Conservation (phyloP, 1,284 basidiomycete genomes). For the Leccinum subrobustum region DNA sequence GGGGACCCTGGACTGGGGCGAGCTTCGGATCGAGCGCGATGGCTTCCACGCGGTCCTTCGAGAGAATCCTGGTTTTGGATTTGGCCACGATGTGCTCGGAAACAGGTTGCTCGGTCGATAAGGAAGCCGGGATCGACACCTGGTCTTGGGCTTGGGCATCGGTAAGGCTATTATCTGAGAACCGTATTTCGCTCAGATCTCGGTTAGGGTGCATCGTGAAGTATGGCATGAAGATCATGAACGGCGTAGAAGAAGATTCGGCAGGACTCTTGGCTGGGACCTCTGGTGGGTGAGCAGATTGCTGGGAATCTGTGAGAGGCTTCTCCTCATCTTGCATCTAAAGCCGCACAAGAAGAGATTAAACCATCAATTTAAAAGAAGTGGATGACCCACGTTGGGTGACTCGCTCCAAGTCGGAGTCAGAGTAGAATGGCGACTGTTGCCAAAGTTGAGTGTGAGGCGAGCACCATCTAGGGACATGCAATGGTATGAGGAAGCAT, state of each 20-base stretch:
- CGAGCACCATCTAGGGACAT: conserved; percentile 24
- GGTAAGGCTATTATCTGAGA: neutral
- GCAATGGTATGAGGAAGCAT: neutral
- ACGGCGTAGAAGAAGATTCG: conserved; percentile 16
- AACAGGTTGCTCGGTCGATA: conserved; percentile 4
- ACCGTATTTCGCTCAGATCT: neutral
- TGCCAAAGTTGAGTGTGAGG: conserved; percentile 24
- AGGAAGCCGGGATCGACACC: neutral
- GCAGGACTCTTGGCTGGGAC: conserved; percentile 6
- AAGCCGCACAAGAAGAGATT: neutral
- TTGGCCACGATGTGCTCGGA: conserved; percentile 14
- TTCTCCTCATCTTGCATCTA: conserved; percentile 22
- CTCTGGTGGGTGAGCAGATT: conserved; percentile 1
- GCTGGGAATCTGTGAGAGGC: conserved; percentile 9
- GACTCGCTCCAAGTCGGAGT: neutral
- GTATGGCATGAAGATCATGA: conserved; percentile 12
- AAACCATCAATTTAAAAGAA: neutral
- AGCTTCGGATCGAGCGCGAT: conserved; percentile 32
- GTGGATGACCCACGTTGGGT: conserved; percentile 15
- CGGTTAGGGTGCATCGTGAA: conserved; percentile 11
- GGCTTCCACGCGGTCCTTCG: conserved; percentile 28
- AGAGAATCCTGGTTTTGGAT: conserved; percentile 16
- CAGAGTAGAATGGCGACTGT: conserved; percentile 3
- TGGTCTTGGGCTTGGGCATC: neutral
- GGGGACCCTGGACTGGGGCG: conserved; percentile 33